These are phyloP conservation scores for Ettlia oleoabundans DNA, from an alignment of 139 green algal species.

Conservation along the genomic window DNA sequence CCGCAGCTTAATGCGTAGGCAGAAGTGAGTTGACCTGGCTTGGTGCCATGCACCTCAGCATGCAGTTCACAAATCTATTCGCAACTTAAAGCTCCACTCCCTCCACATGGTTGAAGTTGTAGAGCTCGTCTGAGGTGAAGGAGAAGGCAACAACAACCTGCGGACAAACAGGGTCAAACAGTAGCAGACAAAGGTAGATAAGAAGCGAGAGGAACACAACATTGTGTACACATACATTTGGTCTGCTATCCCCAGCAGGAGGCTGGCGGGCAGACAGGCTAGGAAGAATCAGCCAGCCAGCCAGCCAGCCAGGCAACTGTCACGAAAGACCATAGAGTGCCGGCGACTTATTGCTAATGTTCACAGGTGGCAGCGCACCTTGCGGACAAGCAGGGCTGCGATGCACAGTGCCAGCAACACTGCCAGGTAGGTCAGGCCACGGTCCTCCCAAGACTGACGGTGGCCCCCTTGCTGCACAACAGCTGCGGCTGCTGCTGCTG, in stretches of 20 bases:
- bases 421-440: slow-evolving; percentile 59
- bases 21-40: background rate
- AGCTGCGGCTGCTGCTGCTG: background rate
- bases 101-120: slow-evolving; percentile 30
- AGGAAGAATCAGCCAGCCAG: background rate
- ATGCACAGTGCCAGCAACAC: slow-evolving; percentile 58
- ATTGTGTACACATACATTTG: too few relatives aligned
- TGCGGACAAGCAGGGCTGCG: slow-evolving; percentile 52
- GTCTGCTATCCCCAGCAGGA: background rate
- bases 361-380: too few relatives aligned
- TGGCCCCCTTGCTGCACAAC: too few relatives aligned
- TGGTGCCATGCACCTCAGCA: too few relatives aligned
- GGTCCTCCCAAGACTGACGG: slow-evolving; percentile 50
- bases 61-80: too few relatives aligned
- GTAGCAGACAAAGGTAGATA: background rate
- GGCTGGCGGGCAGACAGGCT: background rate
- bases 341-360: too few relatives aligned
- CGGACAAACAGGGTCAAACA: background rate
- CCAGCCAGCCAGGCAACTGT: background rate
- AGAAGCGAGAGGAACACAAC: too few relatives aligned
- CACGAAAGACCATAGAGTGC: background rate
- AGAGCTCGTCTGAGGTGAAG: slow-evolving; percentile 8
- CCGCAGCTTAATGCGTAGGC: too few relatives aligned
- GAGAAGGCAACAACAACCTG: slow-evolving; percentile 10
- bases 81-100: slow-evolving; percentile 22